Evolutionary conservation across 2,329 filamentous ascomycete species (phyloP).

Genomic region (Cladosporium sp.): DNA sequence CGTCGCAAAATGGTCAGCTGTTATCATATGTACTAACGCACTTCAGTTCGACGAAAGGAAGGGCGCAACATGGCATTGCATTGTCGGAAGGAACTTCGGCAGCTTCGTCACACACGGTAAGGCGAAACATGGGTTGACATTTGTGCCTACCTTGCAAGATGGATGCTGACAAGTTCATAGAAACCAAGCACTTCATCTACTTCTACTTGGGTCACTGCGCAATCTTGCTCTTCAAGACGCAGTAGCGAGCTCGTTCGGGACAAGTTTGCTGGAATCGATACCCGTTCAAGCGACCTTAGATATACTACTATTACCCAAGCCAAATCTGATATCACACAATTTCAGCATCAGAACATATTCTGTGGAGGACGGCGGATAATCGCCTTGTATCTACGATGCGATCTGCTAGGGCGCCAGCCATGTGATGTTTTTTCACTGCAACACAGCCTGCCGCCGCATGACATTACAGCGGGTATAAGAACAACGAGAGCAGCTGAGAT

Average conservation of each 20-base stretch:
- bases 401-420: too few relatives aligned
- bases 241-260: constrained; percentile 54
- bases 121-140: constrained; percentile 22
- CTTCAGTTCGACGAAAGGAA: constrained; percentile 92
- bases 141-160: not conserved
- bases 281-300: constrained; percentile 7
- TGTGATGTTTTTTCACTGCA: too few relatives aligned
- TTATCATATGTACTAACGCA: constrained; percentile 10
- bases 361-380: too few relatives aligned
- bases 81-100: constrained; percentile 96
- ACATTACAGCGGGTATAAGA: too few relatives aligned
- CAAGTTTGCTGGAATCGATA: not conserved
- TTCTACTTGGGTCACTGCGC: constrained; percentile 99
- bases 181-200: constrained; percentile 99
- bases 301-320: not conserved
- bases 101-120: constrained; percentile 97
- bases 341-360: too few relatives aligned
- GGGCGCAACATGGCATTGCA: constrained; percentile 98
- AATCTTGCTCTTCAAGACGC: constrained; percentile 98
- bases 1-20: constrained; percentile 4
- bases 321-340: not conserved
- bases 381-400: too few relatives aligned
- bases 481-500: too few relatives aligned
- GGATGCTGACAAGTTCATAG: constrained; percentile 46
- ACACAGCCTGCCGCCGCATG: too few relatives aligned